Evolutionary conservation across 2,329 filamentous ascomycete species (phyloP).

Genomic region (Penicillium sp.): DNA sequence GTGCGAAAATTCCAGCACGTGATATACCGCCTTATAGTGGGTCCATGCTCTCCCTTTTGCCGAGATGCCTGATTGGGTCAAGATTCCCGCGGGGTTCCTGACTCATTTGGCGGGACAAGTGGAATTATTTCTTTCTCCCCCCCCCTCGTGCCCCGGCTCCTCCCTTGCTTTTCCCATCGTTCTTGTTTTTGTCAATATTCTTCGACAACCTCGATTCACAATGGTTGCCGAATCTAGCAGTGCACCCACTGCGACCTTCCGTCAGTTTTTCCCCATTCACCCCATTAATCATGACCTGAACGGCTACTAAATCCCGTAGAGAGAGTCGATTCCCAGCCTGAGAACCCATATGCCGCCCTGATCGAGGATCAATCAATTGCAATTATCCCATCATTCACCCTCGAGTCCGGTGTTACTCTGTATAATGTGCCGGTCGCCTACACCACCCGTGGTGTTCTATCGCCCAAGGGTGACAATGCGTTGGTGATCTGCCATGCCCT

Average conservation of each 20-base stretch:
- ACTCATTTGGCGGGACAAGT: slow-evolving; percentile 19
- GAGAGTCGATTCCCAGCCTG: slow-evolving; percentile 67
- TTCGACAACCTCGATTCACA: slow-evolving; percentile 9
- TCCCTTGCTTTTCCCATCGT: slow-evolving; percentile 3
- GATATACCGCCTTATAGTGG: background rate
- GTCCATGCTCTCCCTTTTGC: background rate
- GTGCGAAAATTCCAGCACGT: slow-evolving; percentile 5
- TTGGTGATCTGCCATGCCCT: slow-evolving; percentile 64
- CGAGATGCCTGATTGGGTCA: slow-evolving; percentile 9
- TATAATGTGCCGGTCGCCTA: slow-evolving; percentile 72
- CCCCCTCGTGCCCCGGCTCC: background rate
- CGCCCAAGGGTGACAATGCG: slow-evolving; percentile 61
- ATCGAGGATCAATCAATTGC: slow-evolving; percentile 89
- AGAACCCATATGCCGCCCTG: slow-evolving; percentile 86
- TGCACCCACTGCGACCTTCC: slow-evolving; percentile 32
- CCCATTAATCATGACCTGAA: slow-evolving; percentile 29
- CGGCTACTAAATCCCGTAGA: slow-evolving; percentile 60
- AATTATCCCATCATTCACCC: slow-evolving; percentile 83
- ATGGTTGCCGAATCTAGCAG: slow-evolving; percentile 33
- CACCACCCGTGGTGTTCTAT: slow-evolving; percentile 63
- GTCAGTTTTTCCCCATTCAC: slow-evolving; percentile 41
- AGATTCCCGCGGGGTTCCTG: slow-evolving; percentile 19
- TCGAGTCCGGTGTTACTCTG: slow-evolving; percentile 87
- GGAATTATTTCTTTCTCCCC: slow-evolving; percentile 4
- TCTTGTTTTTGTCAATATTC: background rate